phyloP scores from a whole-genome alignment of 306 rosid species.

The Cicer yamashitae region DNA sequence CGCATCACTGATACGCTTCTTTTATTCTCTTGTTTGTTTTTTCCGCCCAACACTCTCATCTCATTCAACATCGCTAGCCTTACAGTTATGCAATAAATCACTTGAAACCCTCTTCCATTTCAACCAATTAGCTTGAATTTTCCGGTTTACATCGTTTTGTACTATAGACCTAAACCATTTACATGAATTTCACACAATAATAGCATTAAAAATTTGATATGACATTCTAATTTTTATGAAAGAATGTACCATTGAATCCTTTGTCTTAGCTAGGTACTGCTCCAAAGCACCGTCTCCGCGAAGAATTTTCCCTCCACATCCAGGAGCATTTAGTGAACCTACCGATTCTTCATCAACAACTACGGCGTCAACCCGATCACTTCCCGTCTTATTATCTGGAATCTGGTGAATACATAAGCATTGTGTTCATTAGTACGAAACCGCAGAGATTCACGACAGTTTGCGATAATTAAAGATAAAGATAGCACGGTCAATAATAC shows the following conservation, averaged over 20 bases:
- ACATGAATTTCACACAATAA: background rate
- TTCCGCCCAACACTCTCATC: too few relatives aligned
- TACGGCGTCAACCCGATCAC: constrained; percentile 79
- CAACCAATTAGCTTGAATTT: too few relatives aligned
- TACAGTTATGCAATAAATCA: too few relatives aligned
- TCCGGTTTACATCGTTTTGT: too few relatives aligned
- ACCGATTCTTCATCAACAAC: constrained; percentile 82
- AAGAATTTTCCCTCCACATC: constrained; percentile 87
- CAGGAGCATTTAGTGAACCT: constrained; percentile 61
- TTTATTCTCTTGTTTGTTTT: too few relatives aligned
- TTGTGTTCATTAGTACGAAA: constrained; percentile 15
- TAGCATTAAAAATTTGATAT: too few relatives aligned
- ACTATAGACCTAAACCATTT: background rate
- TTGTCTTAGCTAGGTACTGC: constrained; percentile 59
- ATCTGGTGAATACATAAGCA: constrained; percentile 59
- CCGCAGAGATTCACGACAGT: background rate
- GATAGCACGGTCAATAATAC: constrained; percentile 50
- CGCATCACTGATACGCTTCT: background rate
- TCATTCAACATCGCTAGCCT: too few relatives aligned
- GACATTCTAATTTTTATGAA: background rate
- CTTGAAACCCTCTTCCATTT: too few relatives aligned
- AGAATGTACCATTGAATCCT: constrained; percentile 64
- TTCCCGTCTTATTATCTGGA: constrained; percentile 84
- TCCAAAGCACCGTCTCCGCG: constrained; percentile 80
- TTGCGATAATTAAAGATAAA: constrained; percentile 15